Evolutionary conservation across 768 basidiomycete genomes (phyloP).

Genomic region (Pluteus cervinus): DNA sequence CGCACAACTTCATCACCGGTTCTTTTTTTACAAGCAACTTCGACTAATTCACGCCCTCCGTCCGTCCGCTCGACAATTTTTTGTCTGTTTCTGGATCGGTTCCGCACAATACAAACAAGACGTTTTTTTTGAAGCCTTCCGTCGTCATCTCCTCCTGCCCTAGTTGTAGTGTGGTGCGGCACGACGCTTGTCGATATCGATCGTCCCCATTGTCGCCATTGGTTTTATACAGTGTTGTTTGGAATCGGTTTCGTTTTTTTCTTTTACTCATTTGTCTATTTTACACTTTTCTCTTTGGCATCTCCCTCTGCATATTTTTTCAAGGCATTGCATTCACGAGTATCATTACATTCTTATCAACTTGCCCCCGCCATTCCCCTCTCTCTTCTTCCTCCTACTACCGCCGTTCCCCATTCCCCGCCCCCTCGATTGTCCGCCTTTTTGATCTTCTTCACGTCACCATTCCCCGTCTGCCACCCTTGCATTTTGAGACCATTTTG

Average conservation of each 20-base stretch:
- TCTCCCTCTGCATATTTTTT: constrained; percentile 9
- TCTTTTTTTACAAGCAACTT: no score
- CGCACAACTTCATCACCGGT: no score
- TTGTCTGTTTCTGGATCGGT: no score
- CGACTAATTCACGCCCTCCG: no score
- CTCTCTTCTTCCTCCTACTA: neutral
- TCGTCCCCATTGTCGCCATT: no score
- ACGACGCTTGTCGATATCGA: no score
- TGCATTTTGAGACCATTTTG: constrained; percentile 3
- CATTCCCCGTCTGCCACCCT: constrained; percentile 1
- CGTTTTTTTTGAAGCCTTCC: no score
- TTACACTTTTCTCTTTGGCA: constrained; percentile 7
- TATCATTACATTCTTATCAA: constrained; percentile 3
- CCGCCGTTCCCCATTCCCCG: neutral
- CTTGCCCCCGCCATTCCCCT: constrained; percentile 2
- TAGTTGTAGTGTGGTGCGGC: no score
- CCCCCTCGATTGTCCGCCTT: neutral
- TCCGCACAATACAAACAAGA: no score
- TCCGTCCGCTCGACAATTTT: no score
- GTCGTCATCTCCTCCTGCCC: no score
- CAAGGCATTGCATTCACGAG: constrained; percentile 9
- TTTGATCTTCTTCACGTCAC: neutral
- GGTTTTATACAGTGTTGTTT: no score
- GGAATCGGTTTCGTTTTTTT: constrained; percentile 7
- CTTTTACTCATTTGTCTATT: constrained; percentile 6